Evolutionary conservation across 805 yeast species (phyloP), one percentile per base, ranked within the genome.

Genomic region (Wickerhamiella azymoides): DNA sequence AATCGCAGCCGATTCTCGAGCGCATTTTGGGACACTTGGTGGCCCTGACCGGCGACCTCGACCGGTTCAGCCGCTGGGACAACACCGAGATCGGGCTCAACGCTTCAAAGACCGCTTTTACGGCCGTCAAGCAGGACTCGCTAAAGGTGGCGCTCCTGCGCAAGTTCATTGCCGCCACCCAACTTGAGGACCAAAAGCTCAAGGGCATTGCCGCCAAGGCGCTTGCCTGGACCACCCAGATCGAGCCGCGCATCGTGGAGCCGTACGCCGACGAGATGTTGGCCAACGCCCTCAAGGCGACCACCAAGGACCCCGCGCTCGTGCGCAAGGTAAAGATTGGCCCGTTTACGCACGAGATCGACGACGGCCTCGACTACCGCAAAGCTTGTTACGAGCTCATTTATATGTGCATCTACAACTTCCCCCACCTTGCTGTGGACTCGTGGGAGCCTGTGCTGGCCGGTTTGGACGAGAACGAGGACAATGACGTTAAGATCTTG

Each of bases 291-390:
- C 24, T 32, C 6, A 25, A 13, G 5, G 45, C 28, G 13, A 41
- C 49, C 10, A 16, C 9, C 7, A 38, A 33, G 13, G 49, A 46
- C 13, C 9, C 10, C 13, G 11, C 35, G n/a, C 41, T 40, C 10
- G 26, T 46, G 9, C 40, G 49, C 36, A 11, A n/a, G n/a, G 25
- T 84, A 28, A 80, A 79, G 40, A 83, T 85, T 75, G 95, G 95
- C 1, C 93, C 94, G 0, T 84, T 80, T 67, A 83, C 82, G 57
- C 88, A 83, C 57, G 77, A 77, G 50, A 73, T 83, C 35, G 95
- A 84, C 55, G 80, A 79, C 52, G 92, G 86, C 0, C 66, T 82
- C 35, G 84, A 77, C 49, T 73, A 76, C 48, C 69, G 94, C 45
- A 81, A 81, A 57, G 71, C 80, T 33, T 69, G 82, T 6, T 81